Base-by-base conservation (phyloP, 78 protist species). In the Dictyostelium capitatum region DNA sequence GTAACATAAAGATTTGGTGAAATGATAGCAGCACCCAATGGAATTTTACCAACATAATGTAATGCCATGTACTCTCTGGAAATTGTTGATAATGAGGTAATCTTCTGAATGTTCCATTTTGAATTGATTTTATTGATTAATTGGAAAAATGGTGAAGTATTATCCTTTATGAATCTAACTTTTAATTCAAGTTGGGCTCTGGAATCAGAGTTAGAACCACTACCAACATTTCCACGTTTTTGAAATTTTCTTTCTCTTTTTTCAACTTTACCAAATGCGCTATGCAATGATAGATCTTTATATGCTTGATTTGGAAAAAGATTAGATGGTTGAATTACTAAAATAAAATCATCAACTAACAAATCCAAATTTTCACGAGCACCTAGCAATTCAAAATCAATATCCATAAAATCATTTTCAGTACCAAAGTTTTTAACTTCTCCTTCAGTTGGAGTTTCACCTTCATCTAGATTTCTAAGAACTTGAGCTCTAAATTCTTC, bases 401-500 rank as follows among this genome's bases (percentile, higher is more conserved):
- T 1, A 17, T 75, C n/a, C 28, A 75, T 75, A 37, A 87, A 87
- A 32, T 79, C 84, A 77, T 43, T 62, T 20, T 87, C 85, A n/a
- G 57, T 12, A 4, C 30, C 32, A 10, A 77, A 32, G 59, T 84
- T 70, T 10, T 77, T 84, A 1, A 87, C 47, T 10, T n/a, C 30
- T 6, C 41, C 53, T 5, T 37, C 28, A 3, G 30, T 67, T 12
- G 47, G 12, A 10, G 2, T 15, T 17, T 59, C 84, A 4, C 43
- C 20, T 19, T 92, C 95, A 0, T 92, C 95, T 6, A 89, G 7
- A n/a, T 41, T 57, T 25, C 82, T 79, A 6, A 62, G 11, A 1
- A 94, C 67, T 20, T 79, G 89, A 14, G 78, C 93, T 64, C 73
- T 79, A 74, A 89, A 79, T 20, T 94, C 96, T 28, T 84, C 87